phyloP scores from a whole-genome alignment of 345 rosid species.

The Reutealis trisperma region DNA sequence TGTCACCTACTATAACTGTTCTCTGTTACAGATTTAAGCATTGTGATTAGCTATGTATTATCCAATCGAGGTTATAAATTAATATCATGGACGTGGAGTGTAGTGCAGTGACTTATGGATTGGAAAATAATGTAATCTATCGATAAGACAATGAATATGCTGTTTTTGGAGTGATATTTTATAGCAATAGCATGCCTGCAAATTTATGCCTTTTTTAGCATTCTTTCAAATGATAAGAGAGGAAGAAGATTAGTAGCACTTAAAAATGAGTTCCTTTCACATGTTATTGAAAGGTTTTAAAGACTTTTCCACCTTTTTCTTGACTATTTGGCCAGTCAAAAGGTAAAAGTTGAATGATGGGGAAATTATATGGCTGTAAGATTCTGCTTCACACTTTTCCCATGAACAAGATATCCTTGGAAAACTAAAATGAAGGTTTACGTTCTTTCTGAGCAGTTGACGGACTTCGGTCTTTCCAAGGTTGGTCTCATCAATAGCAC shows the following conservation, averaged over 20 bases:
- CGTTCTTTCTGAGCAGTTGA: constrained; percentile 54
- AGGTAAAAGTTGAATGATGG: background rate
- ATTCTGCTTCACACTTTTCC: background rate
- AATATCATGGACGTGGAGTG: background rate
- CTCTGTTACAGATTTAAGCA: background rate
- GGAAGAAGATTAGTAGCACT: background rate
- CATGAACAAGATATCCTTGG: background rate
- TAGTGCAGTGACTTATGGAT: background rate
- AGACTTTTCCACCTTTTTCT: background rate
- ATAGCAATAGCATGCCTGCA: background rate
- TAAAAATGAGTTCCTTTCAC: background rate
- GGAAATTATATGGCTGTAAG: background rate
- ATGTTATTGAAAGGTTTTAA: background rate
- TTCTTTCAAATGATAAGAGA: background rate
- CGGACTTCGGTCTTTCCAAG: constrained; percentile 87
- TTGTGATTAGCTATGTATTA: background rate
- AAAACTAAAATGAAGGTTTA: background rate
- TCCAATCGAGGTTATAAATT: background rate
- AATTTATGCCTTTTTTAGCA: background rate
- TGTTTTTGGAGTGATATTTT: background rate
- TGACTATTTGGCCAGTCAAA: background rate
- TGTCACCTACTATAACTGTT: background rate
- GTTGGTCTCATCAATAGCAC: constrained; percentile 99
- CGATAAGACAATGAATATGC: no score
- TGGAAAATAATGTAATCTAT: background rate